Evolutionary conservation across 352 stramenopile species (phyloP).

Genomic region (Pythium rishiriense): DNA sequence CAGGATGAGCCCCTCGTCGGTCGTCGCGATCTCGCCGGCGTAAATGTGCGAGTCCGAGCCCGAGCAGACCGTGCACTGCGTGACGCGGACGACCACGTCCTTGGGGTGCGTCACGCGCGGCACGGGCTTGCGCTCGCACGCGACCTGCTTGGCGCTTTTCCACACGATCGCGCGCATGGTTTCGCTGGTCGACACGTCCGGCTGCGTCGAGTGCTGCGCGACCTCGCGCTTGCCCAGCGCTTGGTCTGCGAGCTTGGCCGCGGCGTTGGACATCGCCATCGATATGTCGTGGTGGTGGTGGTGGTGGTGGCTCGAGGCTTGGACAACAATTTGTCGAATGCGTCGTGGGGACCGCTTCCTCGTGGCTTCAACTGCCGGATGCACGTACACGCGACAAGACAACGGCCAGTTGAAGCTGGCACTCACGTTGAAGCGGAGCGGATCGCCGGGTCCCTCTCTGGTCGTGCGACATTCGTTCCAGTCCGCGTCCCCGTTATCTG

Average conservation of each 20-base stretch:
- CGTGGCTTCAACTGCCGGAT: background rate
- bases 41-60: slow-evolving; percentile 46
- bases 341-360: too few species aligned
- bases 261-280: slow-evolving; percentile 35
- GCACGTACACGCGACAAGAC: too few species aligned
- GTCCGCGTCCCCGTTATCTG: too few species aligned
- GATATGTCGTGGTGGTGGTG: background rate
- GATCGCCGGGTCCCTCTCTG: background rate
- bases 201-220: slow-evolving; percentile 30
- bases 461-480: background rate
- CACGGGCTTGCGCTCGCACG: slow-evolving; percentile 29
- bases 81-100: slow-evolving; percentile 69
- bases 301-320: background rate
- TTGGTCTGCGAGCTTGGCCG: slow-evolving; percentile 36
- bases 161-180: slow-evolving; percentile 45
- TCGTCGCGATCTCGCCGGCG: slow-evolving; percentile 33
- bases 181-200: slow-evolving; percentile 26
- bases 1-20: slow-evolving; percentile 66
- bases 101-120: slow-evolving; percentile 34
- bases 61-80: slow-evolving; percentile 49
- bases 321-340: background rate
- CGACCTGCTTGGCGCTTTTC: slow-evolving; percentile 32
- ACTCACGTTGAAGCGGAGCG: background rate
- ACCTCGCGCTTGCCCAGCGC: slow-evolving; percentile 35
- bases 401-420: slow-evolving; percentile 11